Percentiles rank a stretch among this genome's conserved stretches.
These are phyloP conservation scores for Alternaria gaisen DNA, from an alignment of 2,329 filamentous ascomycete genomes.

Conservation along the genomic window DNA sequence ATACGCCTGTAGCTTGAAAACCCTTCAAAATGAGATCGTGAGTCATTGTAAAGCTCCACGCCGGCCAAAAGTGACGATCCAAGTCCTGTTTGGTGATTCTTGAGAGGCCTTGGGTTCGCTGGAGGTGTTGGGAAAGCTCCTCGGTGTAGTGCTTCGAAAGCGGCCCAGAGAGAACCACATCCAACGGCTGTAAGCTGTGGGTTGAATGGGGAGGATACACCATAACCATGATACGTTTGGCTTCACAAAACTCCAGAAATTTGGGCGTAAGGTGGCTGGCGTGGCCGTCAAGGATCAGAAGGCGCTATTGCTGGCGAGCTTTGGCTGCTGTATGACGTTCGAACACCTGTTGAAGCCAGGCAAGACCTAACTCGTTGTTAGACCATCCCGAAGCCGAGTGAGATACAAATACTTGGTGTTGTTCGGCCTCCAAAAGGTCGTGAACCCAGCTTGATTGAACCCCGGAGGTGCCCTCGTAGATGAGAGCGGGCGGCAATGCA, in stretches of 20 bases:
- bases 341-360: background rate
- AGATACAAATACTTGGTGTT: background rate
- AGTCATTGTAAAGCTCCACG: background rate
- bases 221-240: background rate
- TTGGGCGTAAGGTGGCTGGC: background rate
- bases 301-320: background rate
- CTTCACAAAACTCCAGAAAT: background rate
- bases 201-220: background rate
- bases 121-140: background rate
- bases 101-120: background rate
- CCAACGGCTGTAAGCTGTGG: background rate
- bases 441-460: conserved; percentile 16
- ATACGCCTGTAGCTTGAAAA: background rate
- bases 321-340: background rate
- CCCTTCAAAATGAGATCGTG: background rate
- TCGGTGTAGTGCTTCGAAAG: background rate
- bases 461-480: conserved; percentile 7
- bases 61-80: background rate
- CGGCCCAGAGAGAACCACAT: background rate
- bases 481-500: conserved; percentile 14
- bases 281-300: background rate
- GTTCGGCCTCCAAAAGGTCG: background rate
- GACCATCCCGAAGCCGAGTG: background rate
- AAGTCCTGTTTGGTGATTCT: background rate
- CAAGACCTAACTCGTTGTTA: background rate